A percentile compares a stretch with the other conserved stretches of the same genome.
phyloP scores from a whole-genome alignment of 768 basidiomycete species.

The Omphalotus guepiniiformis region DNA sequence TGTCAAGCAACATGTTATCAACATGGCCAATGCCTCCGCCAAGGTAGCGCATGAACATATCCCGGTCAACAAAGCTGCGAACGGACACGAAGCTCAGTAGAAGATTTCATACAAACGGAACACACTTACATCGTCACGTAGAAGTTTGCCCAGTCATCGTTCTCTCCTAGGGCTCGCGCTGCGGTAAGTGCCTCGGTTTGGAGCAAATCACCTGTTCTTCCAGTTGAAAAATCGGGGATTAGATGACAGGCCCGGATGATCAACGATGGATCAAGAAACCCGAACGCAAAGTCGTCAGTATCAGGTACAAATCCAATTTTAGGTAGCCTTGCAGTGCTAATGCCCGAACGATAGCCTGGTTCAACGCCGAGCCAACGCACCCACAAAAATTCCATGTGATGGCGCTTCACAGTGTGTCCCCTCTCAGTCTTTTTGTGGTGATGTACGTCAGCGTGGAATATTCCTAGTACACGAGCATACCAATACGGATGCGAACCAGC shows the following conservation, averaged over 20 bases:
- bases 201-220: conserved; percentile 15
- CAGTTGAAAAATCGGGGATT: conserved; percentile 26
- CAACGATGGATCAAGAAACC: conserved; percentile 28
- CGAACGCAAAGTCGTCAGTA: conserved; percentile 25
- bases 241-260: conserved; percentile 26
- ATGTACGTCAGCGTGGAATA: conserved; percentile 19
- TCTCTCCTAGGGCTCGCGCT: conserved; percentile 5
- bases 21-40: background rate
- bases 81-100: background rate
- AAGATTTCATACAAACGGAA: background rate
- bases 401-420: background rate
- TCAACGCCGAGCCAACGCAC: conserved; percentile 34
- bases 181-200: background rate
- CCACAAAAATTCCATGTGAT: conserved; percentile 32
- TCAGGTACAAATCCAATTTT: conserved; percentile 26
- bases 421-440: conserved; percentile 4
- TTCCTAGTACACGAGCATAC: conserved; percentile 18
- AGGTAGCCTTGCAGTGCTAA: conserved; percentile 17
- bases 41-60: background rate
- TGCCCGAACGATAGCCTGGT: conserved; percentile 14
- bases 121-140: conserved; percentile 33
- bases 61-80: conserved; percentile 32
- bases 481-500: conserved; percentile 18
- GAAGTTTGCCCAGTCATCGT: conserved; percentile 24
- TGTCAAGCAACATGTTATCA: no score